A percentile compares a stretch with the other conserved stretches of the same genome.
Conservation (phyloP, 2,329 filamentous ascomycete species). For the Colletotrichum musae region DNA sequence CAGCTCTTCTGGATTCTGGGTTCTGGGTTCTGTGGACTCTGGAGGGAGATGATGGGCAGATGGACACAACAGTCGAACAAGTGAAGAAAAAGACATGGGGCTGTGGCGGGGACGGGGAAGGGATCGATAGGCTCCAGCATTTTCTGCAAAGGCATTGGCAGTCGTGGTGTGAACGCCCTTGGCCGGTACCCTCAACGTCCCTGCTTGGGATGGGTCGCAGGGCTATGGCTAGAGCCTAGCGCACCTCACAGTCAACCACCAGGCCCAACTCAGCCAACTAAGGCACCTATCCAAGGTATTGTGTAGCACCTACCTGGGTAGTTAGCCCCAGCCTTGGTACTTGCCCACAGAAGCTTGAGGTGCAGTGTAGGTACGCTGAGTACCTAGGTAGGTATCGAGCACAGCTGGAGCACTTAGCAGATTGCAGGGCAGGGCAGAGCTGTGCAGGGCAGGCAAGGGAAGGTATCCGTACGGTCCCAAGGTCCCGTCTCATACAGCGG, state of each 20-base stretch:
- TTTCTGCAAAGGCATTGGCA: conserved; percentile 40
- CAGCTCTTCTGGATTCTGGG: conserved; percentile 2
- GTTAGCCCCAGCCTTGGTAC: background rate
- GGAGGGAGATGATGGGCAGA: conserved; percentile 27
- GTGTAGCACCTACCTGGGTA: no score
- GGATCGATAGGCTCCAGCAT: conserved; percentile 49
- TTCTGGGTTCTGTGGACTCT: background rate
- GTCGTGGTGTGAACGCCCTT: conserved; percentile 22
- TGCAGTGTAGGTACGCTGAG: background rate
- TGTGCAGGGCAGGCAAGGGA: conserved; percentile 14
- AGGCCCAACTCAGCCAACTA: background rate
- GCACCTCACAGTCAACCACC: conserved; percentile 2
- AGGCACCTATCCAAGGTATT: no score
- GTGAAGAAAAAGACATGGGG: conserved; percentile 38
- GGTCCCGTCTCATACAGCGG: no score
- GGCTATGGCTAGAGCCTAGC: conserved; percentile 28
- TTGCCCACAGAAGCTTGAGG: background rate
- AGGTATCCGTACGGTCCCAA: background rate
- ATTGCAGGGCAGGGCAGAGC: conserved; percentile 10
- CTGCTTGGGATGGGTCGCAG: conserved; percentile 35
- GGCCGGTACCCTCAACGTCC: conserved; percentile 37
- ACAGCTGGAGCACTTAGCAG: background rate
- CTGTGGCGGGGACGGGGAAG: conserved; percentile 49
- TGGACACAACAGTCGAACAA: conserved; percentile 17
- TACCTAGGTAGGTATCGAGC: background rate